Evolutionary conservation across 441 rosid species (phyloP).

Genomic region (Eutrema salsugineum): DNA sequence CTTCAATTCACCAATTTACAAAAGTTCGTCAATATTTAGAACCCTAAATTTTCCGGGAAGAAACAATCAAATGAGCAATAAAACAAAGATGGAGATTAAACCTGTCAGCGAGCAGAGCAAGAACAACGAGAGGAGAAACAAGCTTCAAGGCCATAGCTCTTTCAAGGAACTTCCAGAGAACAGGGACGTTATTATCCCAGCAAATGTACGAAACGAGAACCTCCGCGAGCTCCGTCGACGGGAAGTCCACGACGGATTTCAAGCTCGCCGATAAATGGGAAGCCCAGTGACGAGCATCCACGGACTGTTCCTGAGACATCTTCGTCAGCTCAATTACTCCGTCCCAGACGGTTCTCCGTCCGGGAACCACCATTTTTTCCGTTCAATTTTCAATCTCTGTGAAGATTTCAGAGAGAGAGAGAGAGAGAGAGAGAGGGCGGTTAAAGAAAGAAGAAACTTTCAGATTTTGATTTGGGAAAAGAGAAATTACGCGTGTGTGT

Average conservation of each 20-base stretch:
- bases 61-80: not conserved
- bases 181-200: conserved; percentile 70
- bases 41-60: not conserved
- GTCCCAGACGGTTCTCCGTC: conserved; percentile 47
- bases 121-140: conserved; percentile 60
- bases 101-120: conserved; percentile 63
- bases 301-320: conserved; percentile 42
- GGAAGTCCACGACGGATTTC: conserved; percentile 44
- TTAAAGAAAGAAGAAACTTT: conserved; percentile 1
- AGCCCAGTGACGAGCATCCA: conserved; percentile 65
- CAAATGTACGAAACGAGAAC: conserved; percentile 60
- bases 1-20: not conserved
- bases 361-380: conserved; percentile 42
- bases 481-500: not conserved
- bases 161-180: conserved; percentile 70
- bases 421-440: conserved; percentile 20
- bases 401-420: not conserved
- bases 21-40: not conserved
- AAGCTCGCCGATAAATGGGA: conserved; percentile 46
- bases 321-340: conserved; percentile 46
- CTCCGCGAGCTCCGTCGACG: conserved; percentile 54
- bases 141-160: conserved; percentile 50
- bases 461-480: conserved; percentile 5
- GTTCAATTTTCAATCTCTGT: not conserved
- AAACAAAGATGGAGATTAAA: not conserved